Evolutionary conservation across 2,329 filamentous ascomycete species (phyloP), one percentile per base, ranked within the genome.

Genomic region (Pyricularia sp.): DNA sequence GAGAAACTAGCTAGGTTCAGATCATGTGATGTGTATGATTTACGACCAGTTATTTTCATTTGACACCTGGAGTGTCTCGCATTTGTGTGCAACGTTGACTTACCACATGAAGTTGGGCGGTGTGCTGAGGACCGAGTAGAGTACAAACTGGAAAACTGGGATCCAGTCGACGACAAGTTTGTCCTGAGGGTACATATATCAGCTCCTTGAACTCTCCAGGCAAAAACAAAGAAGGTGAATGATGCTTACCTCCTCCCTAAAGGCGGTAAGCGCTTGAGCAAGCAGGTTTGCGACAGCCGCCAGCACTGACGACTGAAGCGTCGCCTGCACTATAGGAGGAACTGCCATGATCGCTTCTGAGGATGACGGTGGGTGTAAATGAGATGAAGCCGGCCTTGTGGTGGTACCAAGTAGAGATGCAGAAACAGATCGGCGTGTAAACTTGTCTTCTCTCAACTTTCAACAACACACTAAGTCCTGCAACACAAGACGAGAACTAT

Each of bases 41-140:
- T n/a, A 19, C 19, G 40, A 49, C 19, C 40, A n/a, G 5, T 49
- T 49, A 5, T n/a, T 49, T 49, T 49, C 40, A n/a, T 49, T 49
- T 49, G 40, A n/a, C 40, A n/a, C 16, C 8, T 19, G 1, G 7
- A 2, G 40, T 9, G 33, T 49, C 40, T 49, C 40, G 19, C 8
- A 49, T n/a, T 9, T 8, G 33, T 30, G 16, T 30, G 53, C 26
- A n/a, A 33, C 19, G 28, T 19, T n/a, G 44, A 74, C 77, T 70
- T 74, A 86, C 92, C 91, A 96, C 70, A 90, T 73, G 72, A 91
- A 90, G 76, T 97, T 97, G 60, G 89, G 89, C 2, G 92, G 91
- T 55, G 87, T 88, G 74, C 82, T 88, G 66, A 96, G 72, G 40
- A 90, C 72, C 68, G 87, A 84, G 78, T 88, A 96, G 64, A 91